These are phyloP conservation scores for Sphagnum contortum DNA, from an alignment of 225 moss, liverwort and hornwort genomes.

Conservation along the genomic window DNA sequence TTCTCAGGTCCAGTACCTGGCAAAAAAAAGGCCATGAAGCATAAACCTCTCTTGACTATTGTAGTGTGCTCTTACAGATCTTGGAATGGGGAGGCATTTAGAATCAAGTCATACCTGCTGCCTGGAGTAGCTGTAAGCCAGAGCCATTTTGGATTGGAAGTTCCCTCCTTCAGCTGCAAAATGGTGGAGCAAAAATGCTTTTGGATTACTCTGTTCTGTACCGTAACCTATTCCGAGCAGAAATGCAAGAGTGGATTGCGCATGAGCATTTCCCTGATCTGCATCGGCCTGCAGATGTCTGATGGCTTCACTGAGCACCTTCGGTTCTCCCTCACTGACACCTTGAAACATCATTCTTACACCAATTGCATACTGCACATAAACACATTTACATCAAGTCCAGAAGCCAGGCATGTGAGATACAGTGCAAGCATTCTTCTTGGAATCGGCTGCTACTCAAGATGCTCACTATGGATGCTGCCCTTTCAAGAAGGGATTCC, in stretches of 20 bases:
- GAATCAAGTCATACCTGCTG: constrained; percentile 44
- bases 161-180: constrained; percentile 87
- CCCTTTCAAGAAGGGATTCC: background rate
- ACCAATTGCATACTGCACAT: constrained; percentile 50
- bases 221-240: constrained; percentile 75
- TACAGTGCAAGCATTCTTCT: background rate
- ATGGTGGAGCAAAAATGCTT: constrained; percentile 67
- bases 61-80: no score
- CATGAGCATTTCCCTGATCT: constrained; percentile 66
- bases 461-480: background rate
- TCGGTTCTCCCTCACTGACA: constrained; percentile 55
- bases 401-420: constrained; percentile 2
- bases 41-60: no score
- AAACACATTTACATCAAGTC: background rate
- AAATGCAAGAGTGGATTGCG: constrained; percentile 84
- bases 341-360: constrained; percentile 72
- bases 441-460: no score
- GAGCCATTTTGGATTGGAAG: constrained; percentile 89
- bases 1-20: no score
- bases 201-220: constrained; percentile 53
- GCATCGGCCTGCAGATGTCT: constrained; percentile 53
- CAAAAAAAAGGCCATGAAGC: no score
- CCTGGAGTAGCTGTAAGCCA: constrained; percentile 80
- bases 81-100: no score
- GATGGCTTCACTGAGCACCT: constrained; percentile 49